Percentiles rank a stretch among this genome's conserved stretches.
These are phyloP conservation scores for Urostyla sp. DNA, from an alignment of 73 alveolate species.

Conservation along the genomic window DNA sequence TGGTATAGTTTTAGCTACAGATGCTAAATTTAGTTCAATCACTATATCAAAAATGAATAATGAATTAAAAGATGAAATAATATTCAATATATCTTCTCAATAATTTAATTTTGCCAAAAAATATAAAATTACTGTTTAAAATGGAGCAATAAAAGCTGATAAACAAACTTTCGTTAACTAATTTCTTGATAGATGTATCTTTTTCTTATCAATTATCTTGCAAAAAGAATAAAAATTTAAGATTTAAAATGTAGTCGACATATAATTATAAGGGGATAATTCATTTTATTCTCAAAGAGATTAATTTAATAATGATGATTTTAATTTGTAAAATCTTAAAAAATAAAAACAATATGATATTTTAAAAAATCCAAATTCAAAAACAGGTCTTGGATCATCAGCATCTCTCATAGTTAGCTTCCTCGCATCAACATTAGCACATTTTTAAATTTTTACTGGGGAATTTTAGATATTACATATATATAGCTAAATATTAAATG, in stretches of 20 bases:
- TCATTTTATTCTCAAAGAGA: conserved; percentile 55
- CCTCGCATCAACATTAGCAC: conserved; percentile 15
- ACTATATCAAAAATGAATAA: not conserved
- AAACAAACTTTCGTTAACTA: not conserved
- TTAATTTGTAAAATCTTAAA: not conserved
- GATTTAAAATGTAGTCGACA: not conserved
- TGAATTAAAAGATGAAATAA: not conserved
- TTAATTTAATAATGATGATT: conserved; percentile 3
- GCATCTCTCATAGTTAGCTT: conserved; percentile 42
- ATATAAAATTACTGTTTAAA: not conserved
- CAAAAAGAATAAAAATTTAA: not conserved
- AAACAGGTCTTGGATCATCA: conserved; percentile 54
- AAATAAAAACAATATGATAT: not conserved
- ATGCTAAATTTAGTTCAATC: conserved; percentile 27
- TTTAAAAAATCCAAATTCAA: not conserved
- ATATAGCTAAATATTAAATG: conserved; percentile 16
- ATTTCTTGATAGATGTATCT: conserved; percentile 3
- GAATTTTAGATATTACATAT: not conserved
- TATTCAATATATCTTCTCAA: not conserved
- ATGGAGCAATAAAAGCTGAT: not conserved
- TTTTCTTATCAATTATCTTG: not conserved
- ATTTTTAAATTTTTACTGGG: not conserved
- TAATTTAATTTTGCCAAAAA: not conserved
- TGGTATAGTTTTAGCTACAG: conserved; percentile 52
- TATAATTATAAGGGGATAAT: conserved; percentile 11